phyloP scores from a whole-genome alignment of 148 eudicot genomes.

The Cornus florida region DNA sequence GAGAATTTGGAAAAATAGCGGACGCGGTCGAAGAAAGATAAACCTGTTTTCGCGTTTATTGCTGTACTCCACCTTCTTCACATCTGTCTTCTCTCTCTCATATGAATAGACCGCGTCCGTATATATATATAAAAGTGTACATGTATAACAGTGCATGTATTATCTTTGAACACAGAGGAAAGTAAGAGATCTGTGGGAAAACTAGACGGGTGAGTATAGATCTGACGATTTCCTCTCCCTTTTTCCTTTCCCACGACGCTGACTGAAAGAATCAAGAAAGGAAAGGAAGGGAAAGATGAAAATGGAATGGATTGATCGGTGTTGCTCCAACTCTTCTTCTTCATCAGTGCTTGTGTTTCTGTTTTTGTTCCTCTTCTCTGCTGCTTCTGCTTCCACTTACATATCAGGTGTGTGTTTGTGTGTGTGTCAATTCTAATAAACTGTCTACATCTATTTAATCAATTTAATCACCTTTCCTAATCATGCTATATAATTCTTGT shows the following conservation, averaged over 20 bases:
- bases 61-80: neutral
- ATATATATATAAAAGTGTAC: neutral
- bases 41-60: too few species aligned
- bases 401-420: too few species aligned
- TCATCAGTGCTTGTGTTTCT: neutral
- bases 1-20: too few species aligned
- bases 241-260: neutral
- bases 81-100: neutral
- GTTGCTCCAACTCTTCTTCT: neutral
- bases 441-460: too few species aligned
- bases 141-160: neutral
- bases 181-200: neutral
- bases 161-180: neutral
- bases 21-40: neutral
- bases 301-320: neutral
- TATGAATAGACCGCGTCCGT: too few species aligned
- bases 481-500: too few species aligned
- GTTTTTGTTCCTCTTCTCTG: slow-evolving; percentile 9
- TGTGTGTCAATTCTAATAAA: too few species aligned
- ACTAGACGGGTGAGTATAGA: neutral
- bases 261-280: neutral
- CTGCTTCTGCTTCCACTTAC: neutral
- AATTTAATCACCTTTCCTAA: too few species aligned
- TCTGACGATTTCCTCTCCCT: neutral
- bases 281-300: neutral